Conservation (phyloP, 495 filamentous ascomycete species). For the Talaromyces nanjingensis region DNA sequence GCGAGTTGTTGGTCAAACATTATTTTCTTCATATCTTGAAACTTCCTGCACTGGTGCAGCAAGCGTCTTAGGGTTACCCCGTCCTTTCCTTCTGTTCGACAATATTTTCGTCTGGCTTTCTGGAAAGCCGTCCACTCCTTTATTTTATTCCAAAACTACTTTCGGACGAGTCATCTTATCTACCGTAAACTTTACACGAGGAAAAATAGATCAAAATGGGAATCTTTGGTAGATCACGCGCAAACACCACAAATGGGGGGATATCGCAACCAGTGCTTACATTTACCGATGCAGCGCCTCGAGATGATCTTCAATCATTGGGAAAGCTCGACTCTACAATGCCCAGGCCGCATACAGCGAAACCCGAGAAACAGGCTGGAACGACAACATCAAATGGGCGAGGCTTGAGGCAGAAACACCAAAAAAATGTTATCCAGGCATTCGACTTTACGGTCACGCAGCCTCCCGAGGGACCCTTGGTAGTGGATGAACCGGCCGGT, state of each 20-base stretch:
- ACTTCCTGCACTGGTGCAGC: constrained; percentile 1
- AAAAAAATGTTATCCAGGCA: constrained; percentile 13
- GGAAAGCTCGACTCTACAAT: constrained; percentile 1
- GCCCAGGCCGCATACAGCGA: neutral
- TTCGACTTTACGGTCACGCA: constrained; percentile 34
- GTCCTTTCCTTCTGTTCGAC: constrained; percentile 12
- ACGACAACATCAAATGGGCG: neutral
- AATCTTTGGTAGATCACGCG: constrained; percentile 24
- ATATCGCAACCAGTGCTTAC: constrained; percentile 31
- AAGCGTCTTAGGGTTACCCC: neutral
- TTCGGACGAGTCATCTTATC: neutral
- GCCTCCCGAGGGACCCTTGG: constrained; percentile 14
- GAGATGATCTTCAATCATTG: constrained; percentile 24
- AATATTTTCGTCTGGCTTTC: constrained; percentile 29
- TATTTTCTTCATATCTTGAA: neutral
- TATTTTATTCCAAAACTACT: constrained; percentile 3
- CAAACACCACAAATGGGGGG: constrained; percentile 19
- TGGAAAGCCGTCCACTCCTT: constrained; percentile 46
- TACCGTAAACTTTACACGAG: constrained; percentile 4
- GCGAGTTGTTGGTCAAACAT: neutral
- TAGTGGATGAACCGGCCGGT: neutral
- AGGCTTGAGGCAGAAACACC: constrained; percentile 11
- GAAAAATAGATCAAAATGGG: constrained; percentile 21
- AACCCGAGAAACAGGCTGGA: neutral
- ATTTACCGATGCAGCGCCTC: constrained; percentile 27